Evolutionary conservation across 2,329 filamentous ascomycete genomes (phyloP), one percentile per base, ranked within the genome.

Genomic region (Hymenoscyphus repandus): DNA sequence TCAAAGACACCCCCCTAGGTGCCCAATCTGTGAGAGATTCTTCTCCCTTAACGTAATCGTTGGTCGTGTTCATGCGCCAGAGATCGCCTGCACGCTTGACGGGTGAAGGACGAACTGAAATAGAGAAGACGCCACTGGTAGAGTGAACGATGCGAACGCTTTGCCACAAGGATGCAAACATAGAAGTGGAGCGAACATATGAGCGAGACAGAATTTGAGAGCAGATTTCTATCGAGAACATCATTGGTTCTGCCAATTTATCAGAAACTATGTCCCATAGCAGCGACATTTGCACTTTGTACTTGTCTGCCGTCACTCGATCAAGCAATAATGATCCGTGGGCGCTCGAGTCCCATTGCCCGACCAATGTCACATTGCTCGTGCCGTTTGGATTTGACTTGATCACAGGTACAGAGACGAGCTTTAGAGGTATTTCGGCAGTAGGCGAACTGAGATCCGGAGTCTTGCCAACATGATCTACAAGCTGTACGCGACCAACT

Each of bases 11-110:
- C 33, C 93, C 90, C 38, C 93, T 81, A 1, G 93, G 92, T 6
- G 85, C 83, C 93, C 93, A 99, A 50, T 83, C 83, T 2, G 77
- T 83, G 36, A 99, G 74, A 44, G 85, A 78, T 68, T 99, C 93
- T 69, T 99, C 91, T 49, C 93, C 93, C 68, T 96, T 96, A 62
- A 99, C 88, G 65, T 96, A 97, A 67, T 95, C 90, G 62, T 95
- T 87, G 53, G 89, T 85, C 13, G 91, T 97, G 68, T 90, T 95
- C 83, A 97, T 90, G 49, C 93, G 83, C 93, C 93, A 99, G 11
- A 99, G 75, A 66, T 99, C 93, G 2, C 90, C 90, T 0, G 90
- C 89, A 42, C 89, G 82, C 70, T 96, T 96, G 45, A 95, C 90
- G 2, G 90, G 90, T 6, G 89, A 85, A 0, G 93, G 93, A 30